phyloP scores from a whole-genome alignment of 306 rosid species.

The Inga oerstediana region DNA sequence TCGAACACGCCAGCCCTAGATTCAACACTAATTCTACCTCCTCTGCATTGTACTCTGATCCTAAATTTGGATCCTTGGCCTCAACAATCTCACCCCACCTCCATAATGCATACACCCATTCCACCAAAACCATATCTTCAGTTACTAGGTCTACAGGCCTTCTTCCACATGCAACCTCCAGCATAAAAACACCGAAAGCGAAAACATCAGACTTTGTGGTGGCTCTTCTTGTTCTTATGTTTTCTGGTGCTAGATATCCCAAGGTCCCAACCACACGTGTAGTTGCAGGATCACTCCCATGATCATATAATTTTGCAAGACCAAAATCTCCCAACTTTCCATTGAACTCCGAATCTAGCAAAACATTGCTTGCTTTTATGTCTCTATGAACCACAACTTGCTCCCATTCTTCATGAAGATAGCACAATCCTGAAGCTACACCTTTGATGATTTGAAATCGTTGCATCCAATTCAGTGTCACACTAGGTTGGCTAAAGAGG shows the following conservation, averaged over 20 bases:
- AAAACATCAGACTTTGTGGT: constrained; percentile 13
- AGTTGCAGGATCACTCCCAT: constrained; percentile 60
- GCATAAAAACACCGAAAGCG: constrained; percentile 47
- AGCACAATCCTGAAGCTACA: constrained; percentile 53
- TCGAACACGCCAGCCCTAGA: neutral
- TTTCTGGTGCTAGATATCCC: constrained; percentile 75
- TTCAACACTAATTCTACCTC: neutral
- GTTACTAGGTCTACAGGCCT: constrained; percentile 48
- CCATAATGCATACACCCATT: constrained; percentile 53
- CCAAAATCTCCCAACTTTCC: constrained; percentile 78
- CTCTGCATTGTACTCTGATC: neutral
- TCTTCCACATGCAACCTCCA: constrained; percentile 69
- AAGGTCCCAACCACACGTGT: constrained; percentile 72
- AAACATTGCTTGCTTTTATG: neutral
- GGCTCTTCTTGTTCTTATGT: constrained; percentile 57
- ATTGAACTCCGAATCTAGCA: neutral
- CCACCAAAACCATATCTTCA: constrained; percentile 44
- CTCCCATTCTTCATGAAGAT: neutral
- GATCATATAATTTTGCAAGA: constrained; percentile 64
- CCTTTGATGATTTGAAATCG: constrained; percentile 54
- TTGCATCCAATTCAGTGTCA: constrained; percentile 56
- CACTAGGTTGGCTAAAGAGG: constrained; percentile 36
- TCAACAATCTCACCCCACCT: constrained; percentile 45
- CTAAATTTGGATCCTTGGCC: constrained; percentile 32
- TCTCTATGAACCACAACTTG: neutral